Base-by-base conservation (phyloP, 441 rosid genomes). In the Arabidopsis hybrid region DNA sequence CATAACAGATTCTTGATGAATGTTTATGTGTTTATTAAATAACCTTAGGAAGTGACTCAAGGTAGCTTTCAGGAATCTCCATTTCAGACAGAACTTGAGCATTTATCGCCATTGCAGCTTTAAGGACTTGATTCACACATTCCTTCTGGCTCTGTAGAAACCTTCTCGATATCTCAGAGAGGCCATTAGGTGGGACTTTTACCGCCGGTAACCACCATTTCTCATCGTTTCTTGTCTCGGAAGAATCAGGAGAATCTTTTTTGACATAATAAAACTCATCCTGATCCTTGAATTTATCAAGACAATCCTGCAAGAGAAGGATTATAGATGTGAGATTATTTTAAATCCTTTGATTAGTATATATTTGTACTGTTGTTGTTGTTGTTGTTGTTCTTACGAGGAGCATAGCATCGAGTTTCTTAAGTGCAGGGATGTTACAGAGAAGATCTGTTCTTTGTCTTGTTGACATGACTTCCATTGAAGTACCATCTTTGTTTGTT, bases 381-480 rank as follows among this genome's bases (percentile, higher is more conserved):
- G 35, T 31, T 31, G 38, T 36, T 47, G 14, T 40, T 49, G 11
- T 51, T 68, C 97, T 90, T 83, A 95, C 99, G 9, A 85, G 68
- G 26, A 96, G 96, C 96, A 89, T 91, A 13, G 85, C 78, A 34
- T 93, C 99, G 4, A 95, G 93, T 75, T 87, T 89, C 62, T 91
- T 83, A 76, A 96, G 79, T 9, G 97, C 96, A 1, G 98, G 97
- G 39, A 96, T 90, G 84, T 90, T 91, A 89, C 86, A 82, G 56
- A 66, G 95, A 78, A 96, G 93, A 85, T 96, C 98, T 18, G 72
- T 77, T 52, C 99, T 81, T 70, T 93, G 96, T 60, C 80, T 77
- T 16, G 98, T 96, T 49, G 79, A 78, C 99, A 96, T 93, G 73
- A 93, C 97, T 96, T 96, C 98, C 89, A 96, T 89, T 65, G 68